Evolutionary conservation across 495 filamentous ascomycete species (phyloP), one percentile per base, ranked within the genome.

Genomic region (Aspergillus conjunctus): DNA sequence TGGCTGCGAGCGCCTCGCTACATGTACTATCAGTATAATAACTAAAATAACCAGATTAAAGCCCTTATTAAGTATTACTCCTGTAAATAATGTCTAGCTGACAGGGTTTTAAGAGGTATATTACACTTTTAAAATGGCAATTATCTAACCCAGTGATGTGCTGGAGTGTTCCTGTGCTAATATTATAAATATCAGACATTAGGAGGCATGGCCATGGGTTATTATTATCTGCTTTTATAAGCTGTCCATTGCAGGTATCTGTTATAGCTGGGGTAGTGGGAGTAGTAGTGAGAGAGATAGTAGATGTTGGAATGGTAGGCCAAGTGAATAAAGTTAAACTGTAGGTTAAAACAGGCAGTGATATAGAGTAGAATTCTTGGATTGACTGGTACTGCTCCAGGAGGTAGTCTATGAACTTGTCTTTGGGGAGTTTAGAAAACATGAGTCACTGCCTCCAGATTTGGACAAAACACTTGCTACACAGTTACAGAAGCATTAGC

Each of bases 381-480:
- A 56, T 56, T 1, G 18, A 45, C 12, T 26, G 6, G 21, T 56
- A 56, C 22, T 56, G 54, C 17, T 26, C 39, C 7, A 56, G 39
- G 22, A 56, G 54, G 18, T 56, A 56, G 12, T 56, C 20, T 21
- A 10, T 46, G 31, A 31, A 46, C 39, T 56, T 22, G 39, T 44
- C 54, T 26, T 21, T 14, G 5, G 54, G 39, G 39, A 56, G 54
- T 32, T 14, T 43, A 8, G 54, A 39, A 18, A 39, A 56, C 50
- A 52, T 52, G 4, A 52, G 50, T 52, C 50, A 22, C 50, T 52
- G 50, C 50, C 50, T 52, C 50, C 50, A 52, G 22, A 52, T 32
- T 52, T 52, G 50, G 26, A 52, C 26, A 22, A 52, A 52, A 52
- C 50, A 52, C 50, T 52, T 22, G 50, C 50, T 52, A 52, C 50